A percentile compares a stretch with the other conserved stretches of the same genome.
phyloP scores from a whole-genome alignment of 2,329 filamentous ascomycete genomes.

The Aureobasidium leucospermi region DNA sequence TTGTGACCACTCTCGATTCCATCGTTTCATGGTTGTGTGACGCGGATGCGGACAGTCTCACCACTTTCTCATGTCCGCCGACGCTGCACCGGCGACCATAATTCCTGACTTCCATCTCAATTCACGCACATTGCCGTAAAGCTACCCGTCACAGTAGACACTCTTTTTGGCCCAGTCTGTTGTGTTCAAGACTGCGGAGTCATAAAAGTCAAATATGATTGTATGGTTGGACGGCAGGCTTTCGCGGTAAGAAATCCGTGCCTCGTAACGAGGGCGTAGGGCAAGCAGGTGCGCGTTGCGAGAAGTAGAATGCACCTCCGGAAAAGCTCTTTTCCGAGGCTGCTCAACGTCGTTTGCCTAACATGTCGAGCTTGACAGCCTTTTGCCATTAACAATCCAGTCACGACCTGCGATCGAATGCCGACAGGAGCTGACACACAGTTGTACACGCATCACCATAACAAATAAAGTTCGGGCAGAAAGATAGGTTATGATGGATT shows the following conservation, averaged over 20 bases:
- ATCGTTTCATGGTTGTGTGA: no score
- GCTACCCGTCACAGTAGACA: neutral
- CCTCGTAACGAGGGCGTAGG: neutral
- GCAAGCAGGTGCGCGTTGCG: neutral
- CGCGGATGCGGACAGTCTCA: no score
- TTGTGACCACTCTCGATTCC: neutral
- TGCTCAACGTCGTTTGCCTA: neutral
- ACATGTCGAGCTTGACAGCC: no score
- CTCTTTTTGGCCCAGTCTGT: neutral
- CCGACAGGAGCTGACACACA: neutral
- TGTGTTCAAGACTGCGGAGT: neutral
- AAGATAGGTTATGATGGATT: no score
- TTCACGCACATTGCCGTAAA: neutral
- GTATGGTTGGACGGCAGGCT: neutral
- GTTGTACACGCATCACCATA: no score
- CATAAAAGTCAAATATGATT: neutral
- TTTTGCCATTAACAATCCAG: neutral
- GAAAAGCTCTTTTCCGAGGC: neutral
- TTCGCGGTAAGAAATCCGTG: neutral
- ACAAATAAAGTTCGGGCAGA: no score
- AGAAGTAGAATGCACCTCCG: neutral
- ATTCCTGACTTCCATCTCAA: neutral
- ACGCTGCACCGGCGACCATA: neutral
- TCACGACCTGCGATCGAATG: no score
- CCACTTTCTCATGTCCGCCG: neutral